phyloP scores from a whole-genome alignment of 805 yeast genomes.

The Cyberlindnera mycetangii region DNA sequence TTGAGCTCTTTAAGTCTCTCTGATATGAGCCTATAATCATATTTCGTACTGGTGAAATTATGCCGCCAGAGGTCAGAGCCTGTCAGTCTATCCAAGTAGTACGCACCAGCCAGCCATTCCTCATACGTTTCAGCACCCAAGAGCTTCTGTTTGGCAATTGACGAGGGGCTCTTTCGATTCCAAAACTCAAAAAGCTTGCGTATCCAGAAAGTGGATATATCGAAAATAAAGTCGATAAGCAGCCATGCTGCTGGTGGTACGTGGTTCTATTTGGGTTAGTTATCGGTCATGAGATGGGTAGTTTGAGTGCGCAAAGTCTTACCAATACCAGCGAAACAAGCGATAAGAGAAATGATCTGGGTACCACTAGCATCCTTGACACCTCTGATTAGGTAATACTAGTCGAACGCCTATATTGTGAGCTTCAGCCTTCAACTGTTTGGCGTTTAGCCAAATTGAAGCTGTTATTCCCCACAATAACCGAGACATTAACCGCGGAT shows the following conservation, averaged over 20 bases:
- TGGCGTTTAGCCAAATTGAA: too few species aligned
- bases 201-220: slow-evolving; percentile 42
- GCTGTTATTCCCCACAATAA: not conserved
- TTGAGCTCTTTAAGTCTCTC: slow-evolving; percentile 64
- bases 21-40: slow-evolving; percentile 80
- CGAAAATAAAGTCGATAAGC: slow-evolving; percentile 38
- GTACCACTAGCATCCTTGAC: slow-evolving; percentile 13
- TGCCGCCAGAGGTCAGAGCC: slow-evolving; percentile 72
- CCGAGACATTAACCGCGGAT: not conserved
- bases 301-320: too few species aligned
- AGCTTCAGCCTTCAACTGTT: not conserved
- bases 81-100: slow-evolving; percentile 45
- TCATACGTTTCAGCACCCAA: slow-evolving; percentile 54
- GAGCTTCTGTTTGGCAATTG: slow-evolving; percentile 46
- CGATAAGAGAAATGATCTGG: slow-evolving; percentile 15
- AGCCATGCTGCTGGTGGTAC: slow-evolving; percentile 42
- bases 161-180: slow-evolving; percentile 40
- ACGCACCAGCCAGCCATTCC: slow-evolving; percentile 65
- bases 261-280: slow-evolving; percentile 29
- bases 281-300: too few species aligned
- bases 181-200: slow-evolving; percentile 24
- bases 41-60: slow-evolving; percentile 74
- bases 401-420: not conserved
- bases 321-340: slow-evolving; percentile 20
- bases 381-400: not conserved